A percentile compares a stretch with the other conserved stretches of the same genome.
phyloP scores from a whole-genome alignment of 169 alveolate genomes.

The Cryptosporidium baileyi region DNA sequence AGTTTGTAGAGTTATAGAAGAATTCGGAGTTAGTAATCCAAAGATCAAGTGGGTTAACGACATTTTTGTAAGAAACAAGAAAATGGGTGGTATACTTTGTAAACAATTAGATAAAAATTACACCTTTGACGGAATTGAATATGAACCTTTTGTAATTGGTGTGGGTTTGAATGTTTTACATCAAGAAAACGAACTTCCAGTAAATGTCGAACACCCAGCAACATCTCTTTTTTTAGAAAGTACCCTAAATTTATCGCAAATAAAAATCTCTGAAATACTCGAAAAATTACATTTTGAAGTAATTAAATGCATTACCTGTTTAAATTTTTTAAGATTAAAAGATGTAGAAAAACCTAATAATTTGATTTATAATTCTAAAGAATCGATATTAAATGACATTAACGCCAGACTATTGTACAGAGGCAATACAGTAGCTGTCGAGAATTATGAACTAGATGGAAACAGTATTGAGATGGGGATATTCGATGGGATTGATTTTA shows the following conservation, averaged over 20 bases:
- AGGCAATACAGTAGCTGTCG: constrained; percentile 2
- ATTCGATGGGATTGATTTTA: constrained; percentile 36
- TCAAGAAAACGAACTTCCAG: constrained; percentile 11
- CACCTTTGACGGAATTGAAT: constrained; percentile 1
- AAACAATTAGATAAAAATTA: constrained; percentile 25
- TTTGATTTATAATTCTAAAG: not conserved
- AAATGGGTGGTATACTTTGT: constrained; percentile 46
- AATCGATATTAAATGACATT: not conserved
- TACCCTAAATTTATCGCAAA: not conserved
- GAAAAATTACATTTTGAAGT: constrained; percentile 51
- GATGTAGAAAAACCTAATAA: not conserved
- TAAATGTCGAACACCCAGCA: constrained; percentile 41
- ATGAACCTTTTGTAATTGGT: constrained; percentile 60
- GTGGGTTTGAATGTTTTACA: constrained; percentile 60
- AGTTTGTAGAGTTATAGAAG: constrained; percentile 23
- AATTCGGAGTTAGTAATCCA: constrained; percentile 10
- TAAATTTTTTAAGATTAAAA: not conserved
- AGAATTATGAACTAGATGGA: not conserved
- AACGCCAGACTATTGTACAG: constrained; percentile 3
- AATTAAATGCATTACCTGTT: not conserved
- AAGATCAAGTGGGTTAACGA: constrained; percentile 60
- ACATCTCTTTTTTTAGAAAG: constrained; percentile 45
- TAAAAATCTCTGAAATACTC: not conserved
- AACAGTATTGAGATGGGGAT: constrained; percentile 7
- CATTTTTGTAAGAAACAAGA: constrained; percentile 26